Percentiles rank a stretch among this genome's conserved stretches.
Conservation (phyloP, 225 moss, liverwort and hornwort genomes). For the Climacium dendroides region DNA sequence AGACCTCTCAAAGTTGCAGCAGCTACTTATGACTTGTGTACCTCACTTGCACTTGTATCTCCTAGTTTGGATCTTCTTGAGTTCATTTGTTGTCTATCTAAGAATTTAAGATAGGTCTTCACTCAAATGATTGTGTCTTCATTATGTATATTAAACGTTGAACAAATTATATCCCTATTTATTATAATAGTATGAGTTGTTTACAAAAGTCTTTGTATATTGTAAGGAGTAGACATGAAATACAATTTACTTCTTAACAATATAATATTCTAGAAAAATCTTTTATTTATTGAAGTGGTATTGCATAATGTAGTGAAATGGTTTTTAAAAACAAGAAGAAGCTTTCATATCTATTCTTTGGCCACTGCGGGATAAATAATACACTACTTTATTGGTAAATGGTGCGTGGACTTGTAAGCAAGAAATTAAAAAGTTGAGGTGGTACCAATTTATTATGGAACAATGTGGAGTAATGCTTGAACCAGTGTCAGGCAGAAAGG, state of each 20-base stretch:
- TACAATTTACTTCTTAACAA: background rate
- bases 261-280: background rate
- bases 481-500: constrained; percentile 1
- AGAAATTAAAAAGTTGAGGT: background rate
- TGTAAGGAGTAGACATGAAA: background rate
- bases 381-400: background rate
- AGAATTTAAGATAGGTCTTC: background rate
- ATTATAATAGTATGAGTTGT: background rate
- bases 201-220: background rate
- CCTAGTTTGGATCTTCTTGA: background rate
- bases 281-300: background rate
- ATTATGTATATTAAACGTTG: background rate
- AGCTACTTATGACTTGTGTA: background rate
- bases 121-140: background rate
- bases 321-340: background rate
- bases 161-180: background rate
- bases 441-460: constrained; percentile 6
- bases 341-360: background rate
- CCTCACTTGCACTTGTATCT: background rate
- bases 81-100: background rate
- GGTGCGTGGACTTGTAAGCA: background rate
- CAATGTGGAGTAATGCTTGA: constrained; percentile 28
- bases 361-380: background rate
- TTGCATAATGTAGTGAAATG: background rate
- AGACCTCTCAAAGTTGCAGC: background rate